Evolutionary conservation across 371 early-diverging fungal genomes (phyloP), one percentile per base, ranked within the genome.

Genomic region (Mucor ambiguus): DNA sequence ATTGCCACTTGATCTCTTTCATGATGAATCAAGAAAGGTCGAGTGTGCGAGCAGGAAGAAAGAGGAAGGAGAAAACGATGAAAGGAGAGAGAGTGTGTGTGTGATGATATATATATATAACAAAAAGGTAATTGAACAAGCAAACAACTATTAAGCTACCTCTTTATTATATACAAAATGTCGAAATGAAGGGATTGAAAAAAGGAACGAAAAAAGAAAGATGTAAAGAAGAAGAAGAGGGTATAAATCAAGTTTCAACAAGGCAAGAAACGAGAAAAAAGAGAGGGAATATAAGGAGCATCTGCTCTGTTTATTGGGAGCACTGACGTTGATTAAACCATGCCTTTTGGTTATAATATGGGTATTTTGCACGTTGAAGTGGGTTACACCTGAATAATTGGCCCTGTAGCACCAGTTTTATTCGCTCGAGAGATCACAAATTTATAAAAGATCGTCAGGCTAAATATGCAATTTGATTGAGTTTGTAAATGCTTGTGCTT

Each of bases 301-400:
- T 37, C 28, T 22, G 24, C 14, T 48, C 16, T 58, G 29, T 59
- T 54, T 63, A 38, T 54, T 68, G 63, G 68, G 63, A 63, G 68
- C 68, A 68, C 68, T 68, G 68, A 68, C 68, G 58, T 63, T 68
- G 63, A 68, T 68, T 68, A 68, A 68, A 68, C 54, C 68, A 68
- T 68, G 68, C 52, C 63, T 48, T 38, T 38, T 28, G 49, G 41
- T 49, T 58, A 63, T 52, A 66, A 62, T 65, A 62, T 55, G 66
- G 62, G 46, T 22, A 65, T n/a, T 37, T 65, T 58, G 66, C 66
- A 65, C 66, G 66, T 65, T 65, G 59, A 65, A 38, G 2, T 18
- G 22, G 62, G 71, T 71, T 67, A 71, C 71, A 71, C 67, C 55
- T 43, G 29, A 44, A 58, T 59, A 30, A 60, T 59, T 69, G 56